Conservation (phyloP, 1,139 yeast species). For the Suhomyces panamericanus region DNA sequence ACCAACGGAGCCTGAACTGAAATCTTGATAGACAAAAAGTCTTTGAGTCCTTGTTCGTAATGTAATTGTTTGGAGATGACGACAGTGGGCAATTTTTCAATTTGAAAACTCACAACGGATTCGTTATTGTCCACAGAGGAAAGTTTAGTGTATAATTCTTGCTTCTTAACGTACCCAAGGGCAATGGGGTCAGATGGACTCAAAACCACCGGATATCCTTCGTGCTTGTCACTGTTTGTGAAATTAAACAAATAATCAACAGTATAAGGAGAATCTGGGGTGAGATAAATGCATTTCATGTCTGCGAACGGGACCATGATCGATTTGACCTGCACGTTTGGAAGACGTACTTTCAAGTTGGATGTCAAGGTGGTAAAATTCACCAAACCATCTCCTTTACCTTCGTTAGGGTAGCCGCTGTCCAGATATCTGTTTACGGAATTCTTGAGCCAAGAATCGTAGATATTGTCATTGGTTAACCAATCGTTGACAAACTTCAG, state of each 20-base stretch:
- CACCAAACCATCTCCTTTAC: constrained; percentile 45
- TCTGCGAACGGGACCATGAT: constrained; percentile 36
- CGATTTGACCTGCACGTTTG: constrained; percentile 31
- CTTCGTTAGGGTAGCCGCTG: constrained; percentile 26
- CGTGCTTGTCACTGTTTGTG: constrained; percentile 37
- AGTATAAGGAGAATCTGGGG: constrained; percentile 33
- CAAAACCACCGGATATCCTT: constrained; percentile 44
- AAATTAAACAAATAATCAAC: constrained; percentile 20
- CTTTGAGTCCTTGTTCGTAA: constrained; percentile 22
- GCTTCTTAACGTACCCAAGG: constrained; percentile 41
- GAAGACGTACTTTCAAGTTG: constrained; percentile 31
- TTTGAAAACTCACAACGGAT: constrained; percentile 27
- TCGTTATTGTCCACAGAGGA: constrained; percentile 13
- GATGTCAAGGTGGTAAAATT: constrained; percentile 36
- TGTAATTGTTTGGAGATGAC: constrained; percentile 29
- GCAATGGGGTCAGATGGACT: constrained; percentile 28
- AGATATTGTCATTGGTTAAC: constrained; percentile 47
- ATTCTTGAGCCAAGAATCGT: constrained; percentile 44
- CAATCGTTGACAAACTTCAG: constrained; percentile 52
- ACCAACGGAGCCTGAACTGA: constrained; percentile 80
- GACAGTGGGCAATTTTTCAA: constrained; percentile 19
- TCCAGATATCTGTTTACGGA: constrained; percentile 26
- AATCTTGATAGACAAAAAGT: constrained; percentile 49
- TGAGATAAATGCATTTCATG: constrained; percentile 31
- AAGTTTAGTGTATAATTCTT: constrained; percentile 22